Base-by-base conservation (phyloP, 805 yeast genomes). In the Candida dajiaensis region DNA sequence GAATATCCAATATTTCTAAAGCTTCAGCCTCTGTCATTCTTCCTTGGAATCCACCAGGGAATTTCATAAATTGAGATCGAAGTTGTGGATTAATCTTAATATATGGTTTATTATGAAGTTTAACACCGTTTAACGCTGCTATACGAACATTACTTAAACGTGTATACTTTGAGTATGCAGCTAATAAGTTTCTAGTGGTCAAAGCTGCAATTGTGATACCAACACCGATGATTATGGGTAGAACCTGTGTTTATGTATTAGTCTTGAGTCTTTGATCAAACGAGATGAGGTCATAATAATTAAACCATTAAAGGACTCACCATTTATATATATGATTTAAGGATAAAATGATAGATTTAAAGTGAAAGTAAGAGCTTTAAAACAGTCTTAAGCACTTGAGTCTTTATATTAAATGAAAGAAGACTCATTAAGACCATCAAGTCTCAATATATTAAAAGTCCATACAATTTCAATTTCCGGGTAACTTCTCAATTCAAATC, bases 1-100 rank as follows among this genome's bases (percentile, higher is more conserved):
- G 69, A 46, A 85, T 80, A 50, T 77, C 78, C 43, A 85, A 65
- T 7, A 85, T 78, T 56, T 79, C 71, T 38, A 83, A 64, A 5
- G 92, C 92, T 56, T 85, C 95, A 42, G 72, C 69, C 48, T 85
- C 87, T 7, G 76, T 78, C 89, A 85, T 84, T 42, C 67, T 71
- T 6, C 62, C 60, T n/a, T 75, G 72, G 58, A 85, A 85, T 0
- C 88, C 80, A 15, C 95, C 95, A 16, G 67, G 70, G 38, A 63
- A 74, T 49, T 66, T 64, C 38, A 68, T 65, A 49, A 70, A 73
- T 44, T 46, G 56, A 39, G 52, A 48, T 36, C 59, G 47, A 4
- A 66, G 48, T 4, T 61, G 49, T 23, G 53, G 25, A 19, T 55
- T 50, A 6, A 57, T 49, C 1, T 43, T 46, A 36, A 50, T 49